These are phyloP conservation scores for Colletotrichum melonis DNA, from an alignment of 2,329 filamentous ascomycete genomes.

Conservation along the genomic window DNA sequence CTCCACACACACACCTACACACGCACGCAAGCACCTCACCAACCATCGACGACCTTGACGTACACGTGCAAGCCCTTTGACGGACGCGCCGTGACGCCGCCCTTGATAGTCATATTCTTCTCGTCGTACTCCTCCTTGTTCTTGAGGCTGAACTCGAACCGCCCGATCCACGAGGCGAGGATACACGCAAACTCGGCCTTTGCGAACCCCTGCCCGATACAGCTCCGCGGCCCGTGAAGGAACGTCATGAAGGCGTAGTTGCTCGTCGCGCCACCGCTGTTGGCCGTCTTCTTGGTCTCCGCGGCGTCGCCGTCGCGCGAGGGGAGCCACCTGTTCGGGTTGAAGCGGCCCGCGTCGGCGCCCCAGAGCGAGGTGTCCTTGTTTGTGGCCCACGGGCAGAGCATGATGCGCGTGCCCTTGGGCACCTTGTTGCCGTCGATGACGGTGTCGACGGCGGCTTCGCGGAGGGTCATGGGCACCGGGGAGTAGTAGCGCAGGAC, in stretches of 20 bases:
- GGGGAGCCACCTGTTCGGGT: slow-evolving; percentile 81
- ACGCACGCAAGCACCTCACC: not conserved
- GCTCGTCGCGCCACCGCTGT: slow-evolving; percentile 77
- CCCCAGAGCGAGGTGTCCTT: slow-evolving; percentile 79
- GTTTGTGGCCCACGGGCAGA: slow-evolving; percentile 78
- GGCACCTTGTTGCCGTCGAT: slow-evolving; percentile 75
- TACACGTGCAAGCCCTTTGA: slow-evolving; percentile 77
- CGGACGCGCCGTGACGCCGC: slow-evolving; percentile 78
- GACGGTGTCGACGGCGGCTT: slow-evolving; percentile 71
- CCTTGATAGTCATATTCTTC: slow-evolving; percentile 73
- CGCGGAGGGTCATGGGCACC: slow-evolving; percentile 77
- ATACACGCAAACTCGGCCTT: slow-evolving; percentile 87
- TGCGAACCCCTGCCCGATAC: slow-evolving; percentile 86
- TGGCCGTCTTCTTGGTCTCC: slow-evolving; percentile 54
- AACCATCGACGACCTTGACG: slow-evolving; percentile 56
- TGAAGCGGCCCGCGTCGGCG: slow-evolving; percentile 77
- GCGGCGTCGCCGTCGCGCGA: slow-evolving; percentile 47
- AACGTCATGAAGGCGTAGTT: slow-evolving; percentile 88
- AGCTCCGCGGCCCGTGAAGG: slow-evolving; percentile 85
- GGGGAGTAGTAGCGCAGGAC: slow-evolving; percentile 79
- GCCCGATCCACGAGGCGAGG: slow-evolving; percentile 80
- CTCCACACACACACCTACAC: no score
- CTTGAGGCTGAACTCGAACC: slow-evolving; percentile 72
- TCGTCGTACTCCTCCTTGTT: slow-evolving; percentile 74
- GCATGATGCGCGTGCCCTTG: slow-evolving; percentile 75